Conservation (phyloP, 176 grass and related monocot genomes). For the Triticum timopheevii region DNA sequence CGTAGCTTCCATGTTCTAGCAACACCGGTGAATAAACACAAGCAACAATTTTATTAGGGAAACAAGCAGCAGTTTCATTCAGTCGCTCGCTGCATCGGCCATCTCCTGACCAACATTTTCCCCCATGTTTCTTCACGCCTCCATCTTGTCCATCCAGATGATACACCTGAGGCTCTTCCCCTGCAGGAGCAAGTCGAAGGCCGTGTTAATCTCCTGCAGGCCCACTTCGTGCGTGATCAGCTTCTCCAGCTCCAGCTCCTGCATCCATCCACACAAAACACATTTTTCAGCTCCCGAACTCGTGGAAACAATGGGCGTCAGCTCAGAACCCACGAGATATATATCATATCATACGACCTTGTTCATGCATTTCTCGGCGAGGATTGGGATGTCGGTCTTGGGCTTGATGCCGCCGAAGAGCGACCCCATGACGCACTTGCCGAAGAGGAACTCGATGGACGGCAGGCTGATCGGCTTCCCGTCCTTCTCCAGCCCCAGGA, state of each 20-base stretch:
- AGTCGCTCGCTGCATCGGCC: not conserved
- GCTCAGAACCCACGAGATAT: not conserved
- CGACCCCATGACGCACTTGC: slow-evolving; percentile 59
- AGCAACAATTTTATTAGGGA: not conserved
- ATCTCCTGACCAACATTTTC: not conserved
- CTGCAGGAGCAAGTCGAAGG: slow-evolving; percentile 62
- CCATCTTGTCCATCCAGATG: slow-evolving; percentile 72
- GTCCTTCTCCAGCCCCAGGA: slow-evolving; percentile 50
- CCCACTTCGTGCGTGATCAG: slow-evolving; percentile 67
- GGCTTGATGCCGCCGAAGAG: slow-evolving; percentile 69
- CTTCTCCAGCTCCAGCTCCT: slow-evolving; percentile 69
- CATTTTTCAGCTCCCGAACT: not conserved
- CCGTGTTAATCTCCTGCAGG: slow-evolving; percentile 65
- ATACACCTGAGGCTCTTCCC: slow-evolving; percentile 75
- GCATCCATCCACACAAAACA: not conserved
- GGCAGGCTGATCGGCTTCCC: slow-evolving; percentile 33
- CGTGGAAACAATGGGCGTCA: not conserved
- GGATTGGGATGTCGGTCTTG: slow-evolving; percentile 72
- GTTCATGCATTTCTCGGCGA: slow-evolving; percentile 58
- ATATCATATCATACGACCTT: slow-evolving; percentile 34
- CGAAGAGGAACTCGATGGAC: slow-evolving; percentile 41
- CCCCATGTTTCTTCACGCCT: not conserved
- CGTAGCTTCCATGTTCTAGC: too few species aligned
- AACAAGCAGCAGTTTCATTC: not conserved
- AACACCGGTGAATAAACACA: not conserved